Percentiles rank a stretch among this genome's conserved stretches.
These are phyloP conservation scores for Mucor velutinosus DNA, from an alignment of 371 early-diverging fungal species.

Conservation along the genomic window DNA sequence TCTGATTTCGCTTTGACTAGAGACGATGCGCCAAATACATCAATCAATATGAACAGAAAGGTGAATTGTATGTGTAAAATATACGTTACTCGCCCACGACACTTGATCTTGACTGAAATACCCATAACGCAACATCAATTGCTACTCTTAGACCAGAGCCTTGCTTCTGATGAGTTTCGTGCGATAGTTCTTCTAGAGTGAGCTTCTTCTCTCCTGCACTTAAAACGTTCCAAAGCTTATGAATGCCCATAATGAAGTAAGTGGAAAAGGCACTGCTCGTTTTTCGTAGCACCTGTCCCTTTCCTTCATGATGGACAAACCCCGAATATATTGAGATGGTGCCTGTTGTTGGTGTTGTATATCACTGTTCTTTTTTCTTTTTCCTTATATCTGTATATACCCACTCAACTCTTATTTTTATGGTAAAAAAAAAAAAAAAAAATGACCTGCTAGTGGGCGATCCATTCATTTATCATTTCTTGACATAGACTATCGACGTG, in stretches of 20 bases:
- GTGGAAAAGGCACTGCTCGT: neutral
- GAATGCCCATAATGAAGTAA: constrained; percentile 17
- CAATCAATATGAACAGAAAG: neutral
- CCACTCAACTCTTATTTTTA: neutral
- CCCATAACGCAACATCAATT: constrained; percentile 42
- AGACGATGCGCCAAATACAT: neutral
- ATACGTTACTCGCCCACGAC: constrained; percentile 31
- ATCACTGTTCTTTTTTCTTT: neutral
- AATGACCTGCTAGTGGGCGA: too few species aligned
- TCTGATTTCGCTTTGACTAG: constrained; percentile 20
- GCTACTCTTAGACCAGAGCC: constrained; percentile 30
- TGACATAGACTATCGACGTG: constrained; percentile 63
- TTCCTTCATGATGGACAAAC: neutral
- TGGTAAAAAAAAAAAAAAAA: neutral
- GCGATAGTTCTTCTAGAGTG: constrained; percentile 20
- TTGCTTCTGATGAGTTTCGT: neutral
- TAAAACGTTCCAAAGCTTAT: constrained; percentile 17
- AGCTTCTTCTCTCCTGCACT: neutral
- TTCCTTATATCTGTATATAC: neutral
- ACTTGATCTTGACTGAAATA: constrained; percentile 24
- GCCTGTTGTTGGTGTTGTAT: too few species aligned
- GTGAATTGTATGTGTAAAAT: neutral
- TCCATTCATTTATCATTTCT: too few species aligned
- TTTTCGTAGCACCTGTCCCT: neutral
- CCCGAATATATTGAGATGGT: neutral